Evolutionary conservation across 108 stramenopile genomes (phyloP).

Genomic region (Aurantiochytrium sp.): DNA sequence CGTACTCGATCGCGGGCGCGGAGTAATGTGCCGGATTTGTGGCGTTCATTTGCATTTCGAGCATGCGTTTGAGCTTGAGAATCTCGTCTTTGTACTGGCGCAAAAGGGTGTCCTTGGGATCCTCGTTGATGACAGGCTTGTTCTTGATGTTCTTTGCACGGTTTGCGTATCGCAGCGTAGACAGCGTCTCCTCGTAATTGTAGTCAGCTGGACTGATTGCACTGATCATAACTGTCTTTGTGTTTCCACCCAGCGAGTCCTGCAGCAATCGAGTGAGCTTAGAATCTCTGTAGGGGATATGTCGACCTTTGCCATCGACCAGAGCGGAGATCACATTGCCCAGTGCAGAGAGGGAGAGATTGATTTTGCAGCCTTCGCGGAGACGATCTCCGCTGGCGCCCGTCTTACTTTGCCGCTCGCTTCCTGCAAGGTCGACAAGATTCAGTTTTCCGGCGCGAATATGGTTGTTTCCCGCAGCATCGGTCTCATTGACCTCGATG

Average conservation of each 20-base stretch:
- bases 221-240: slow-evolving; percentile 64
- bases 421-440: slow-evolving; percentile 57
- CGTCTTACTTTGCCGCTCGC: slow-evolving; percentile 52
- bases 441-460: slow-evolving; percentile 55
- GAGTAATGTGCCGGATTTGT: neutral
- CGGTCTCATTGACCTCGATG: slow-evolving; percentile 35
- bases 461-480: slow-evolving; percentile 40
- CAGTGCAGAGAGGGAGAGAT: slow-evolving; percentile 87
- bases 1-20: neutral
- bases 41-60: slow-evolving; percentile 5
- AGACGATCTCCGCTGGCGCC: slow-evolving; percentile 52
- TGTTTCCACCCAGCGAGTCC: slow-evolving; percentile 56
- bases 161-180: slow-evolving; percentile 58
- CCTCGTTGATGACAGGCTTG: slow-evolving; percentile 58
- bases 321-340: slow-evolving; percentile 72
- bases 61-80: slow-evolving; percentile 53
- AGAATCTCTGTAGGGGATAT: slow-evolving; percentile 61
- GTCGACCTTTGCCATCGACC: slow-evolving; percentile 47
- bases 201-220: slow-evolving; percentile 61
- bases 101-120: slow-evolving; percentile 55
- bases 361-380: slow-evolving; percentile 62
- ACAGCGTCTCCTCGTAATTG: slow-evolving; percentile 60
- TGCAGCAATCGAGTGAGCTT: slow-evolving; percentile 50
- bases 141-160: slow-evolving; percentile 61
- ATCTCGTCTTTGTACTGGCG: slow-evolving; percentile 62